Evolutionary conservation across 1,284 basidiomycete genomes (phyloP), one percentile per base, ranked within the genome.

Genomic region (Fomitopsis schrenkii): DNA sequence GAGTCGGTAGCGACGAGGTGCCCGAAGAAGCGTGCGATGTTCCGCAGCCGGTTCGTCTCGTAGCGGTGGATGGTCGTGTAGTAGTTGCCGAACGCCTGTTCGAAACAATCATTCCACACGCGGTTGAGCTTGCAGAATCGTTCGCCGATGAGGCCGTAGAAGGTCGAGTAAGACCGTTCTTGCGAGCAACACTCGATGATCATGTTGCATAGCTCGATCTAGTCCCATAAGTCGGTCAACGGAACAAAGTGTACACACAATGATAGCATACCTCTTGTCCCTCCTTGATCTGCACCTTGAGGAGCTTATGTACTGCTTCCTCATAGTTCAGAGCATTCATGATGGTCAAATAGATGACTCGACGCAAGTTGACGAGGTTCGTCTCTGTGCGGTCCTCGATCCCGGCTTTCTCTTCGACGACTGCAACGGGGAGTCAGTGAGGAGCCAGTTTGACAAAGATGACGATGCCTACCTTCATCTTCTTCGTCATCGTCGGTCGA

Each of bases 181-280:
- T 99, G 97, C 2, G 97, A 99, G 74, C 97, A 99, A 89, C 97
- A 99, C 72, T 99, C 97, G 75, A 99, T 91, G 63, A 99, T 86
- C 97, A 99, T 99, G 81, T 99, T 98, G 76, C 93, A 89, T 58
- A 99, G 78, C 76, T 98, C 97, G 69, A 95, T 93, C 92, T 96
- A 68, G 7, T 36, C 15, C 59, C 52, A 19, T 19, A 17, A 6
- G 35, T 65, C 30, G 68, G 60, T 45, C 58, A 48, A 5, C 14
- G 9, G 58, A 40, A 52, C 50, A 15, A 1, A 33, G 42, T 28
- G 17, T 19, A 60, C 4, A 46, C 48, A 41, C 52, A n/a, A 22
- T 45, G 52, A 9, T 12, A 9, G 72, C 80, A 59, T 71, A 95
- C 93, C 86, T 98, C 97, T 73, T 97, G 87, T 0, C 96, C 96